Percentiles rank a stretch among this genome's conserved stretches.
Conservation (phyloP, 768 basidiomycete species). For the Rhodotorula toruloides region DNA sequence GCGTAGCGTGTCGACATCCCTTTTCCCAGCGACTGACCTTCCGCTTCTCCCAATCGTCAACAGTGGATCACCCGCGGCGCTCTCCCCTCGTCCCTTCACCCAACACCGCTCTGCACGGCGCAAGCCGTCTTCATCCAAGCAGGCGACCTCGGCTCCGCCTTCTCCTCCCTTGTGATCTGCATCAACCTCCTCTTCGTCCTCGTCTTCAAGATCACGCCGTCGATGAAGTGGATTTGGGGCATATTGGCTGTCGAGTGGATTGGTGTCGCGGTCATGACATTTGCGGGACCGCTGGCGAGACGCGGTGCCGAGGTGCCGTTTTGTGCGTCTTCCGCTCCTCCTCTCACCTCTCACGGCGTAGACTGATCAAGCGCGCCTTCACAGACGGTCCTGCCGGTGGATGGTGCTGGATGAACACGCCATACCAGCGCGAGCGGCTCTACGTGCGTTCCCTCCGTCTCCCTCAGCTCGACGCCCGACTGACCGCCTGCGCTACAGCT, state of each 20-base stretch:
- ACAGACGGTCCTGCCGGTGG: constrained; percentile 10
- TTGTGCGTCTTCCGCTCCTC: constrained; percentile 4
- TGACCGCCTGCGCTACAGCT: neutral
- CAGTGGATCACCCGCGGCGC: constrained; percentile 13
- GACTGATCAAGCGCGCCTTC: neutral
- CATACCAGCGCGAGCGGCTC: constrained; percentile 5
- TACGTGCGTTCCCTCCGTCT: constrained; percentile 1
- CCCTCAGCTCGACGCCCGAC: neutral
- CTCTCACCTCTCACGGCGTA: neutral
- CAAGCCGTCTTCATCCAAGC: constrained; percentile 27
- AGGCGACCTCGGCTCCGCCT: constrained; percentile 20
- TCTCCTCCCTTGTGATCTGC: constrained; percentile 15
- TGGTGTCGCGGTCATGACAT: neutral
- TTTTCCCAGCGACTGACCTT: neutral
- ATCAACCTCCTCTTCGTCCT: constrained; percentile 23
- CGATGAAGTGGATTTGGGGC: neutral
- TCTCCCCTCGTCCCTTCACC: neutral
- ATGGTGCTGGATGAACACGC: constrained; percentile 21
- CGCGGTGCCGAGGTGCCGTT: constrained; percentile 4
- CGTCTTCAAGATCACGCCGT: constrained; percentile 2
- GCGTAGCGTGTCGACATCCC: neutral
- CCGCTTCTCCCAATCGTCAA: neutral
- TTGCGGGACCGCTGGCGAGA: constrained; percentile 4
- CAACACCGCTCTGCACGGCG: constrained; percentile 6
- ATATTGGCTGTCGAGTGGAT: constrained; percentile 12